Base-by-base conservation (phyloP, 805 yeast species). In the Naumovozyma baii region DNA sequence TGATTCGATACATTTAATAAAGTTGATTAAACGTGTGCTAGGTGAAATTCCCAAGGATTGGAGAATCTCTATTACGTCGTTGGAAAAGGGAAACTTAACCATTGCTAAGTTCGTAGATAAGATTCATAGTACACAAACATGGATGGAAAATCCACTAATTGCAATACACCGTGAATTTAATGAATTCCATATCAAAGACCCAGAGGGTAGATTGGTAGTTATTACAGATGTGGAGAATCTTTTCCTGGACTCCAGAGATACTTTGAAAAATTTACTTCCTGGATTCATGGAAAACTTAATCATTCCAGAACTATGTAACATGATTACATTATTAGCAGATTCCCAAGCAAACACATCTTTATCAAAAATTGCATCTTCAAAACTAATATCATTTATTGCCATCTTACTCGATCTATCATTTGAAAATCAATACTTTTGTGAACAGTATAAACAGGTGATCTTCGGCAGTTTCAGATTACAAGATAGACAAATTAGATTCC, bases 401-500 rank as follows among this genome's bases (percentile, higher is more conserved):
- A 39, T 45, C 41, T 54, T 12, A 48, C 64, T 58, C 16, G 47
- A 41, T 59, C 39, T 46, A 61, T 49, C n/a, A 59, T 55, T 31
- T 73, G 73, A 48, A 54, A 64, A 35, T 58, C 57, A 34, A 36
- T 58, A 9, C 63, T 80, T 43, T 3, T 48, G 46, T 14, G 45
- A 42, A 18, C 38, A 36, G 18, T 40, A 48, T 1, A 76, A 78
- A 43, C 87, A 90, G 1, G 63, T 78, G 0, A 68, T 87, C n/a
- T 66, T 83, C 28, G 64, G 70, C 31, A 70, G 82, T 18, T 88
- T 77, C 52, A 52, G 73, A 1, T 62, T 78, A 15, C 73, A 81
- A 10, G 96, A 90, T 59, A 70, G 97, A 45, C 76, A 87, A 1
- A 69, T 86, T 3, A 67, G 97, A 40, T 69, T 86, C 50, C 68